These are phyloP conservation scores for Dictyostelium capitatum DNA, from an alignment of 78 protist species.

Conservation along the genomic window DNA sequence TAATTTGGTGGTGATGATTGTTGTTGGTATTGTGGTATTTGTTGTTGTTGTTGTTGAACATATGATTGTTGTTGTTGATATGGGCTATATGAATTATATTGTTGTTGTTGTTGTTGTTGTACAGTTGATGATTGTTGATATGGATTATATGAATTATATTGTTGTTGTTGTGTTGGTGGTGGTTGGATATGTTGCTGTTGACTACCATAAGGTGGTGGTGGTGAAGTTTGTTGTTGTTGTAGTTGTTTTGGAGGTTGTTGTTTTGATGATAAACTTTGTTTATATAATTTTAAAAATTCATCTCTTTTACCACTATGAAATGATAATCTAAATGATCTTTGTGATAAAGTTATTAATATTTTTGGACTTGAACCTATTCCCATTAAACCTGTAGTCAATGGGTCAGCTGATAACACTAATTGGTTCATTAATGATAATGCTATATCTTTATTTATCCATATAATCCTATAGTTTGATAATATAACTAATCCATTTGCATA, in stretches of 20 bases:
- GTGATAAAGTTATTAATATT: conserved; percentile 5
- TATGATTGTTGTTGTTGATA: conserved; percentile 12
- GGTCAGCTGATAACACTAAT: not conserved
- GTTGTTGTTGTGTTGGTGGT: not conserved
- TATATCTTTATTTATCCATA: conserved; percentile 23
- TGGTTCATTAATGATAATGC: not conserved
- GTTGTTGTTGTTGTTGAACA: conserved; percentile 25
- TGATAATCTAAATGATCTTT: conserved; percentile 38
- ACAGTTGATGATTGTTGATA: not conserved
- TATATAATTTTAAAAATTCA: conserved; percentile 6
- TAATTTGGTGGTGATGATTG: conserved; percentile 19
- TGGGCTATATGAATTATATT: conserved; percentile 10
- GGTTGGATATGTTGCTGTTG: not conserved
- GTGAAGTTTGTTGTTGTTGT: not conserved
- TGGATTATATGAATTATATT: not conserved
- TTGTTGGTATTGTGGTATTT: conserved; percentile 46
- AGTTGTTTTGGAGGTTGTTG: conserved; percentile 5
- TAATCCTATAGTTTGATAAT: conserved; percentile 28
- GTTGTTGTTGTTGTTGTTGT: not conserved
- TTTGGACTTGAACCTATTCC: conserved; percentile 65
- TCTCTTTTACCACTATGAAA: conserved; percentile 64
- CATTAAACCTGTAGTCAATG: conserved; percentile 10
- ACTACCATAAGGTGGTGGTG: no score
- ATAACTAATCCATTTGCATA: conserved; percentile 27
- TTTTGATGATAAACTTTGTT: not conserved